phyloP scores from a whole-genome alignment of 345 rosid genomes.

The Linum tenue region DNA sequence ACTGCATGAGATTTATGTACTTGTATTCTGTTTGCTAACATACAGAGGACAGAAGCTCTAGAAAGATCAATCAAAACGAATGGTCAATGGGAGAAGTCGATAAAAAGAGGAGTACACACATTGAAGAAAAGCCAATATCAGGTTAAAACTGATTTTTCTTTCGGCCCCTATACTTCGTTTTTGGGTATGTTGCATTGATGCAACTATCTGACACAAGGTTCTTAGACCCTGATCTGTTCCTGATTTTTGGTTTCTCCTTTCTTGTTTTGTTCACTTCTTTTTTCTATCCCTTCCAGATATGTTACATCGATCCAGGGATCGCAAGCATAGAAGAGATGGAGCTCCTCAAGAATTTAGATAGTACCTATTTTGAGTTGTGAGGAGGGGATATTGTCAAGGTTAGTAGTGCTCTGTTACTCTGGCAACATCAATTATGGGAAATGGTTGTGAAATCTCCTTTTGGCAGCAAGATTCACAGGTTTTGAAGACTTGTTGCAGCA shows the following conservation, averaged over 20 bases:
- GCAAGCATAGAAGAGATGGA: conserved; percentile 57
- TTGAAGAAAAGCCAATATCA: conserved; percentile 59
- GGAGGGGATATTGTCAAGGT: conserved; percentile 5
- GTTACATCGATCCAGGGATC: conserved; percentile 64
- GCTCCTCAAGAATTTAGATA: conserved; percentile 61
- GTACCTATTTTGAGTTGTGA: conserved; percentile 40
- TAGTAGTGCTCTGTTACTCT: background rate
- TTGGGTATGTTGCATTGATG: conserved; percentile 11
- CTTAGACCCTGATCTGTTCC: too few species aligned
- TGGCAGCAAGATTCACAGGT: background rate
- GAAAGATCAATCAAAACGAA: conserved; percentile 50
- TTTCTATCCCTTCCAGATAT: conserved; percentile 35
- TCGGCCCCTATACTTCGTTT: conserved; percentile 1
- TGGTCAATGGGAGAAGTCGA: conserved; percentile 51
- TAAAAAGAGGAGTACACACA: conserved; percentile 71
- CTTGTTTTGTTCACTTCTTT: background rate
- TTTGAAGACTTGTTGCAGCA: too few species aligned
- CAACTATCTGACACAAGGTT: too few species aligned
- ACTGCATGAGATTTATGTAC: background rate
- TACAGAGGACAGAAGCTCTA: conserved; percentile 44
- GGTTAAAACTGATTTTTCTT: conserved; percentile 27
- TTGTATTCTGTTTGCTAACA: background rate
- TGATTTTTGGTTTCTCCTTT: too few species aligned
- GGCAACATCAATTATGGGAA: background rate
- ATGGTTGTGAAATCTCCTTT: background rate